These are phyloP conservation scores for Gossypium schwendimanii DNA, from an alignment of 441 rosid genomes.

Conservation along the genomic window DNA sequence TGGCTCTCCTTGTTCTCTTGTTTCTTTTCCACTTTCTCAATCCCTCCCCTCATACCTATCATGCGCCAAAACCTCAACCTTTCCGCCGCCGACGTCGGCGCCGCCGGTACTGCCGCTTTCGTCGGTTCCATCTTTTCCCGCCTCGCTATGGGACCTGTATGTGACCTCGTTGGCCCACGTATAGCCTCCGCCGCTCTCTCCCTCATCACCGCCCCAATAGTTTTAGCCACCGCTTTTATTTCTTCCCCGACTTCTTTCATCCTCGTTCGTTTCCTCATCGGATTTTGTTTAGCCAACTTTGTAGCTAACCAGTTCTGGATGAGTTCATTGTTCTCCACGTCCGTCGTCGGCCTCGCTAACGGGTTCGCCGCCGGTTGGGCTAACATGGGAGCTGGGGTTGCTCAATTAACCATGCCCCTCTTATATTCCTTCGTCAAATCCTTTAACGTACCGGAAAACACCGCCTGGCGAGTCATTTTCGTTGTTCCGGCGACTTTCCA, in stretches of 20 bases:
- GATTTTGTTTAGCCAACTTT: slow-evolving; percentile 67
- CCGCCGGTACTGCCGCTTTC: slow-evolving; percentile 64
- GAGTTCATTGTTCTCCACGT: slow-evolving; percentile 73
- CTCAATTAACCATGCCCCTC: slow-evolving; percentile 67
- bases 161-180: slow-evolving; percentile 65
- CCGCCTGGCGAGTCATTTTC: slow-evolving; percentile 60
- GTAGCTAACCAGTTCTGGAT: slow-evolving; percentile 88
- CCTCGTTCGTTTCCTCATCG: slow-evolving; percentile 52
- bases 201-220: slow-evolving; percentile 46
- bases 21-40: slow-evolving; percentile 81
- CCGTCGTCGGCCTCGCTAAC: slow-evolving; percentile 60
- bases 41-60: slow-evolving; percentile 67
- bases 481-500: slow-evolving; percentile 54
- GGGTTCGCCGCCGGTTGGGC: slow-evolving; percentile 81
- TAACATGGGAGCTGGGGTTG: slow-evolving; percentile 51
- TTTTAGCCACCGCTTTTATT: slow-evolving; percentile 40
- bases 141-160: slow-evolving; percentile 72
- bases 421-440: slow-evolving; percentile 25
- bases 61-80: slow-evolving; percentile 56
- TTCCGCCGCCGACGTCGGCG: slow-evolving; percentile 35
- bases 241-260: slow-evolving; percentile 47
- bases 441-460: slow-evolving; percentile 20
- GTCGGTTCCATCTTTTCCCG: slow-evolving; percentile 73
- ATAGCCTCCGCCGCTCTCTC: slow-evolving; percentile 55
- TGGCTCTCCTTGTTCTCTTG: slow-evolving; percentile 76